Conservation (phyloP, 2,329 filamentous ascomycete species). For the Paecilomyces sp. region DNA sequence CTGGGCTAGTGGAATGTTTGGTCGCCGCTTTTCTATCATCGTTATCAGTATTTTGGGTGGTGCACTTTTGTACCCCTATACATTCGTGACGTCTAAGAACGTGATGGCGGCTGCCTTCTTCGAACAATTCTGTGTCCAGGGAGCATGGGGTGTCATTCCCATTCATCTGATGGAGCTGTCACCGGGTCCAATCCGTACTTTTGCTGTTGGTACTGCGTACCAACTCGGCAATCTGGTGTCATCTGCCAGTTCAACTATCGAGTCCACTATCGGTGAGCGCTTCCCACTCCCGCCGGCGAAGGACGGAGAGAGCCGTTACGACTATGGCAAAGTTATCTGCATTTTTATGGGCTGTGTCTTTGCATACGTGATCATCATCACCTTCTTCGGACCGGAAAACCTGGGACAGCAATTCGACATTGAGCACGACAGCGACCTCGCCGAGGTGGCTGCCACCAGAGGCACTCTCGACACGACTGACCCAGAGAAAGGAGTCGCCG, state of each 20-base stretch:
- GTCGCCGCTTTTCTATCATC: constrained; percentile 63
- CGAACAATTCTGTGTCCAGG: constrained; percentile 71
- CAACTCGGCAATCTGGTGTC: constrained; percentile 58
- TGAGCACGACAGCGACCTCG: constrained; percentile 40
- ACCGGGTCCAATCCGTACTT: constrained; percentile 54
- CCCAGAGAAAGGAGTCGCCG: constrained; percentile 18
- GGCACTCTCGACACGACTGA: constrained; percentile 21
- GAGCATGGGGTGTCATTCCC: constrained; percentile 69
- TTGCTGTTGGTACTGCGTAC: constrained; percentile 57
- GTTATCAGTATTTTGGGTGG: constrained; percentile 59
- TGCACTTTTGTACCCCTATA: constrained; percentile 77
- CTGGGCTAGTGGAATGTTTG: constrained; percentile 62
- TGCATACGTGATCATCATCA: constrained; percentile 50
- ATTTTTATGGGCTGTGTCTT: constrained; percentile 88
- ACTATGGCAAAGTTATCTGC: constrained; percentile 78
- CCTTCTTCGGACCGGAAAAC: constrained; percentile 42
- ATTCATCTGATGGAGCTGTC: constrained; percentile 61
- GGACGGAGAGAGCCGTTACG: constrained; percentile 48
- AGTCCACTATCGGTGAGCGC: constrained; percentile 64
- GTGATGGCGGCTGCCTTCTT: constrained; percentile 80
- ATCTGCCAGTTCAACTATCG: constrained; percentile 63
- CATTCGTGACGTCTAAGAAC: constrained; percentile 54
- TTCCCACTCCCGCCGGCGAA: constrained; percentile 61
- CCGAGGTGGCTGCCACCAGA: constrained; percentile 32
- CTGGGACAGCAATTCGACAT: constrained; percentile 42